Evolutionary conservation across 164 flowering plant genomes (phyloP).

Genomic region (Vitis vinifera): DNA sequence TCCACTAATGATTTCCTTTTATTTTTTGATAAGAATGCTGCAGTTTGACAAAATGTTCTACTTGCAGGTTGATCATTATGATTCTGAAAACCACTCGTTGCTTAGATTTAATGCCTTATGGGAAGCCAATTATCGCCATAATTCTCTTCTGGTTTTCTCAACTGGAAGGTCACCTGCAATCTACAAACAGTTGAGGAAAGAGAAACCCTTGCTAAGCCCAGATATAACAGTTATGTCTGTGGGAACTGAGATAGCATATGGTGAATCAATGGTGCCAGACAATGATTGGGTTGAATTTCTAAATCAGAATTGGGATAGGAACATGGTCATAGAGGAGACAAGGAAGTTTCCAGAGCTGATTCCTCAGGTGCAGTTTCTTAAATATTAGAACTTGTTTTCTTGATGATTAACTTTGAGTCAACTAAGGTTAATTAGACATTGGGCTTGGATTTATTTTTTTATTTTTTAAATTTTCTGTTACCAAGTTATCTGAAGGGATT

Average conservation of each 20-base stretch:
- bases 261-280: conserved; percentile 83
- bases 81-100: conserved; percentile 70
- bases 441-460: no score
- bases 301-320: conserved; percentile 83
- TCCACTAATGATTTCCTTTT: background rate
- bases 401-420: background rate
- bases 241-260: conserved; percentile 98
- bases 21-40: background rate
- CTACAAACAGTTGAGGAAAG: conserved; percentile 89
- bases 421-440: background rate
- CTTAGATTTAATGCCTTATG: conserved; percentile 84
- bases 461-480: background rate
- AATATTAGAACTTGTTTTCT: background rate
- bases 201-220: conserved; percentile 94
- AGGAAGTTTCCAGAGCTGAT: conserved; percentile 74
- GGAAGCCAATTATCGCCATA: conserved; percentile 80
- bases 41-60: background rate
- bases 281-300: conserved; percentile 77
- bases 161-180: conserved; percentile 92
- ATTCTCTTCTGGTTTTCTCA: conserved; percentile 90
- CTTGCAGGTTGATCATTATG: conserved; percentile 95
- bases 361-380: conserved; percentile 61
- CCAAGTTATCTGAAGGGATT: background rate
- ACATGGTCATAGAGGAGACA: conserved; percentile 73
- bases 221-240: conserved; percentile 97